Base-by-base conservation (phyloP, 2,329 filamentous ascomycete genomes). In the Saccharata proteae region DNA sequence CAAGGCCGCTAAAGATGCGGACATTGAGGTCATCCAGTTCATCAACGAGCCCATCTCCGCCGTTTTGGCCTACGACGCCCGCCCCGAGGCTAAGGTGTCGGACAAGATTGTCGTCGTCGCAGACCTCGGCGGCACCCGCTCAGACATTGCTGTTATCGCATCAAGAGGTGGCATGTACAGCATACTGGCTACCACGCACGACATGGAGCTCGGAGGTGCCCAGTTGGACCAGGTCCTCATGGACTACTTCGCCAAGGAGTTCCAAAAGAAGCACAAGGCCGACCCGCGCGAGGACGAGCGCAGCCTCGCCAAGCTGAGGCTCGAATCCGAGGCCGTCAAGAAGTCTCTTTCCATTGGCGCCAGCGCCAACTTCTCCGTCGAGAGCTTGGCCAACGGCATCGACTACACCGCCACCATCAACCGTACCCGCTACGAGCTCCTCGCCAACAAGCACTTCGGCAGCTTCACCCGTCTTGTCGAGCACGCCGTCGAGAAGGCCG, bases 241-340 rank as follows among this genome's bases (percentile, higher is more conserved):
- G 55, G 88, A 98, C 55, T 79, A 94, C 67, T 94, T 96, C 47
- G 81, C 88, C 46, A 98, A 98, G 70, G 90, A 98, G 61, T 98
- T 98, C 64, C 72, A 90, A 52, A 96, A 98, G 74, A 93, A 93
- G 71, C 74, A 96, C 71, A 79, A 77, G 64, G 52, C 40, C 2
- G 90, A 96, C 58, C 90, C 90, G 14, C 74, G 86, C 45, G 71
- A 77, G 51, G 83, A 90, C 54, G 68, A 77, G 34, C 77, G 77
- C 48, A 80, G 80, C 47, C 64, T 94, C 46, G 86, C 90, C 39
- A 98, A 96, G 71, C 67, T 98, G 43, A 88, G 84, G 60, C 69
- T 85, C 28, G 90, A 96, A 65, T 73, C 84, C 42, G 90, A 98
- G 63, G 71, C 77, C 29, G 79, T 86, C 46, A 94, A 93, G 72